A percentile compares a stretch with the other conserved stretches of the same genome.
phyloP scores from a whole-genome alignment of 202 grass and related monocot species.

The Dendrocalamus latiflorus region DNA sequence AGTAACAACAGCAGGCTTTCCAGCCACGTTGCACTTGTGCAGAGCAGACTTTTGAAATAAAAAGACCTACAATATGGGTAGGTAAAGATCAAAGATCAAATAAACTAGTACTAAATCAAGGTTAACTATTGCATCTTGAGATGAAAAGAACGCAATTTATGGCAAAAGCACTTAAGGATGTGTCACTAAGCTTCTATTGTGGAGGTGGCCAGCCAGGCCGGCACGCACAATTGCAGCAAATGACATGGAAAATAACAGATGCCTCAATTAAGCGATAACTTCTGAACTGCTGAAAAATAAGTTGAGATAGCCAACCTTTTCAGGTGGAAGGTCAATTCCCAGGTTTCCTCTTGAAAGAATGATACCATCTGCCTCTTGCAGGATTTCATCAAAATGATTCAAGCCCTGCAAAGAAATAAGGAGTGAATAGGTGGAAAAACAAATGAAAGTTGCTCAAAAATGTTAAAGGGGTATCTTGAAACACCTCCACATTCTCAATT shows the following conservation, averaged over 20 bases:
- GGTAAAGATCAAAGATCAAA: conserved; percentile 3
- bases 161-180: neutral
- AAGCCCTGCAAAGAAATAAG: conserved; percentile 58
- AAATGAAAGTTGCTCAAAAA: neutral
- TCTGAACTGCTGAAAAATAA: neutral
- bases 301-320: conserved; percentile 57
- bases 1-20: too few species aligned
- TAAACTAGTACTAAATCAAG: neutral
- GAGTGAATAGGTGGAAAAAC: neutral
- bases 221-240: too few species aligned
- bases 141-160: neutral
- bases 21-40: conserved; percentile 96
- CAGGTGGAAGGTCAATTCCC: conserved; percentile 95
- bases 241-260: neutral
- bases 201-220: neutral
- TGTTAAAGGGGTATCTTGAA: neutral
- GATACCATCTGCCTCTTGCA: conserved; percentile 86
- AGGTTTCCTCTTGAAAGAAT: conserved; percentile 96
- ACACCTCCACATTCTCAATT: conserved; percentile 97
- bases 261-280: neutral
- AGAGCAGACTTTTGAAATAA: conserved; percentile 95
- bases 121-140: neutral
- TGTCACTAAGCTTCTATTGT: neutral
- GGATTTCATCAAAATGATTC: conserved; percentile 97
- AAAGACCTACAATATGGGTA: conserved; percentile 59